phyloP scores from a whole-genome alignment of 805 yeast species.

The Scheffersomyces stipitis region DNA sequence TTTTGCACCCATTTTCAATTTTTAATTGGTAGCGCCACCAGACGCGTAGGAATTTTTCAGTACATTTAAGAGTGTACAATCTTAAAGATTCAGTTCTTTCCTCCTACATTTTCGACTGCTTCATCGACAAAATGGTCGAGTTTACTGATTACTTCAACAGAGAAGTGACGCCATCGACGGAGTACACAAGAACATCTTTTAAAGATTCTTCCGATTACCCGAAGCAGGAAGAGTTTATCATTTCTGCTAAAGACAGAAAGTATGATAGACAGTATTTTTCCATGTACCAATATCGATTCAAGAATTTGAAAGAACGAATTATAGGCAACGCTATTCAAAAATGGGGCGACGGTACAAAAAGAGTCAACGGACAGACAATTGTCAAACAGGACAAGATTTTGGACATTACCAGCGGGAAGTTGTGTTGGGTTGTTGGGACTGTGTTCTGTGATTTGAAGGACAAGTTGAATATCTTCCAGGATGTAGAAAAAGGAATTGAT shows the following conservation, averaged over 20 bases:
- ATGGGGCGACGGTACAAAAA: slow-evolving; percentile 53
- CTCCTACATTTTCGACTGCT: no score
- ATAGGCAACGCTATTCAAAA: slow-evolving; percentile 33
- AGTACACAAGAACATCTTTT: background rate
- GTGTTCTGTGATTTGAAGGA: slow-evolving; percentile 78
- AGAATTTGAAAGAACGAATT: slow-evolving; percentile 32
- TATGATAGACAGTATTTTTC: slow-evolving; percentile 42
- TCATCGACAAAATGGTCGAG: slow-evolving; percentile 1
- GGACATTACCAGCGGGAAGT: slow-evolving; percentile 60
- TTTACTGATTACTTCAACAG: slow-evolving; percentile 6
- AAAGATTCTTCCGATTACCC: background rate
- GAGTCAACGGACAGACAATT: slow-evolving; percentile 32
- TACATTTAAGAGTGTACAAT: no score
- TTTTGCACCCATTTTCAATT: no score
- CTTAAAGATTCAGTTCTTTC: no score
- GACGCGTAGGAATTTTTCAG: no score
- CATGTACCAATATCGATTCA: slow-evolving; percentile 43
- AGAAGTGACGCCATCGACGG: background rate
- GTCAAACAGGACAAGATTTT: slow-evolving; percentile 42
- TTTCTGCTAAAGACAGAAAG: slow-evolving; percentile 22
- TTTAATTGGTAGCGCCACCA: no score
- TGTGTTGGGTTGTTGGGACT: slow-evolving; percentile 86
- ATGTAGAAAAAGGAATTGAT: slow-evolving; percentile 62
- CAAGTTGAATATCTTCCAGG: slow-evolving; percentile 83
- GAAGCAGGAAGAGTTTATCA: slow-evolving; percentile 18